Evolutionary conservation across 2,329 filamentous ascomycete species (phyloP).

Genomic region (Scytalidium sp.): DNA sequence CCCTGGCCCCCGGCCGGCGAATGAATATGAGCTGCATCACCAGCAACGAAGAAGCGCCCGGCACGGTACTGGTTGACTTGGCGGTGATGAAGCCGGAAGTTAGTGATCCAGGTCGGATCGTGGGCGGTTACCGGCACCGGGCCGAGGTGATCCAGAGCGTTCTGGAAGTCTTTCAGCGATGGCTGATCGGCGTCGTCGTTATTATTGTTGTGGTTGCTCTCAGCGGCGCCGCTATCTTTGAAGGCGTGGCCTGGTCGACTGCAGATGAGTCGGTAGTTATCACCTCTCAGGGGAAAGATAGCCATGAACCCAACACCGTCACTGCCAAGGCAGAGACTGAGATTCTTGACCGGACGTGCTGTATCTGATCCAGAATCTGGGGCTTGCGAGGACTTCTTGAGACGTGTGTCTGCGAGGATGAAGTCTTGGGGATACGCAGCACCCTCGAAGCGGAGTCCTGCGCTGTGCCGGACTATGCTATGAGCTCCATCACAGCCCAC

Average conservation of each 20-base stretch:
- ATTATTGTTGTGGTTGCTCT: neutral
- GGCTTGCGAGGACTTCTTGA: constrained; percentile 16
- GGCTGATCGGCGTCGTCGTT: constrained; percentile 13
- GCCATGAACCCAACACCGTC: constrained; percentile 35
- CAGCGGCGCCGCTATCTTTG: neutral
- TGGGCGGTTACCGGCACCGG: constrained; percentile 16
- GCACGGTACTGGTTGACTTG: constrained; percentile 39
- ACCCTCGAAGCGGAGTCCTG: constrained; percentile 37
- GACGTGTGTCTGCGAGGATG: constrained; percentile 39
- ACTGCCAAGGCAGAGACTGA: constrained; percentile 26
- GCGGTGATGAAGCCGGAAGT: constrained; percentile 43
- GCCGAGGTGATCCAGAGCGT: constrained; percentile 25
- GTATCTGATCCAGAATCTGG: constrained; percentile 8
- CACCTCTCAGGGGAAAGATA: constrained; percentile 29
- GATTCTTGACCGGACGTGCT: constrained; percentile 7
- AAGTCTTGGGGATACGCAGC: constrained; percentile 40
- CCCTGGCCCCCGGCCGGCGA: constrained; percentile 59
- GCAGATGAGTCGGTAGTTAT: constrained; percentile 25
- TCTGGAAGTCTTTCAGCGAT: constrained; percentile 31
- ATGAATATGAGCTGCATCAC: constrained; percentile 38
- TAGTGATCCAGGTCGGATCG: constrained; percentile 38
- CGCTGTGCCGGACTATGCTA: constrained; percentile 41
- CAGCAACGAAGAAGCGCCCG: constrained; percentile 32
- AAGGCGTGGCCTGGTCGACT: constrained; percentile 7
- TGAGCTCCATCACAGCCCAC: constrained; percentile 52